phyloP scores from a whole-genome alignment of 495 filamentous ascomycete species.

The Xylaria cubensis region DNA sequence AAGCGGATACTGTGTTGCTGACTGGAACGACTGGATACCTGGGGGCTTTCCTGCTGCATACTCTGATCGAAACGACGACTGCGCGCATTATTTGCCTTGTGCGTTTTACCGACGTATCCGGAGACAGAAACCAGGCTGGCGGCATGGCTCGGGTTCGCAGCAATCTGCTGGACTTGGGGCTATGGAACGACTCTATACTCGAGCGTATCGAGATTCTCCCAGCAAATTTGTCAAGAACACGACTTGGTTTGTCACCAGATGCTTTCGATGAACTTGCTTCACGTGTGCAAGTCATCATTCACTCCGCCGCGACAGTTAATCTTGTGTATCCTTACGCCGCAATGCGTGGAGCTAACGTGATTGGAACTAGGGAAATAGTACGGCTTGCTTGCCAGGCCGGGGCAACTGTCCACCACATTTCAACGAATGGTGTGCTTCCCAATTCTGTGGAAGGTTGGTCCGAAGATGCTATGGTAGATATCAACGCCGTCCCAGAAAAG shows the following conservation, averaged over 20 bases:
- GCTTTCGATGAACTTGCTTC: slow-evolving; percentile 62
- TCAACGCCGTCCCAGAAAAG: slow-evolving; percentile 65
- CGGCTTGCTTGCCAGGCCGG: slow-evolving; percentile 65
- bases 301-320: slow-evolving; percentile 71
- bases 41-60: slow-evolving; percentile 48
- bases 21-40: slow-evolving; percentile 52
- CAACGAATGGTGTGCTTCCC: slow-evolving; percentile 72
- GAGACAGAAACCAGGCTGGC: slow-evolving; percentile 57
- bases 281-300: slow-evolving; percentile 67
- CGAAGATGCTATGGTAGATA: slow-evolving; percentile 62
- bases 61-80: slow-evolving; percentile 58
- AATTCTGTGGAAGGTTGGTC: slow-evolving; percentile 64
- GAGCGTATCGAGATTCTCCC: slow-evolving; percentile 72
- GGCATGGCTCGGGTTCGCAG: slow-evolving; percentile 64
- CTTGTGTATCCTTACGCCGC: slow-evolving; percentile 72
- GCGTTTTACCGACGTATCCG: slow-evolving; percentile 63
- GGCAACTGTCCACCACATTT: slow-evolving; percentile 73
- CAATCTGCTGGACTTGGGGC: slow-evolving; percentile 68
- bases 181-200: slow-evolving; percentile 71
- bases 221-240: slow-evolving; percentile 65
- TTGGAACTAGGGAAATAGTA: slow-evolving; percentile 68
- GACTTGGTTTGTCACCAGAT: slow-evolving; percentile 63
- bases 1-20: slow-evolving; percentile 60
- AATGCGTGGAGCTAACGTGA: slow-evolving; percentile 63
- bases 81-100: slow-evolving; percentile 72